These are phyloP conservation scores for Lentinus brumalis DNA, from an alignment of 768 basidiomycete genomes.

Conservation along the genomic window DNA sequence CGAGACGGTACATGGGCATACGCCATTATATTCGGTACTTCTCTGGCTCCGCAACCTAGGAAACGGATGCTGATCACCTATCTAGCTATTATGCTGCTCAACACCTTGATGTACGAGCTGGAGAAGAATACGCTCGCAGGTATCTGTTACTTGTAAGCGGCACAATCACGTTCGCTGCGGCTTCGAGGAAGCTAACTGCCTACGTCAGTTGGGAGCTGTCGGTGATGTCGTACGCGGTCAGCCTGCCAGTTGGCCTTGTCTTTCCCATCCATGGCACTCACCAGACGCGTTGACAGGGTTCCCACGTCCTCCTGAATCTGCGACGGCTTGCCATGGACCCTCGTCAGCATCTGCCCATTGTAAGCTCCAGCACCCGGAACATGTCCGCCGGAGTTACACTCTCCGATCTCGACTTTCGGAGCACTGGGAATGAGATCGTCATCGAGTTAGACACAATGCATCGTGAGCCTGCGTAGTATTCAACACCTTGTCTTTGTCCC, in stretches of 20 bases:
- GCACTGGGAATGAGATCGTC: too few species aligned
- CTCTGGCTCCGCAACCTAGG: too few species aligned
- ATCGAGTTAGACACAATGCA: too few species aligned
- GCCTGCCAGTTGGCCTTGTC: background rate
- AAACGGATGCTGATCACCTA: background rate
- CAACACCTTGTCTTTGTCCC: too few species aligned
- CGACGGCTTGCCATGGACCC: slow-evolving; percentile 8
- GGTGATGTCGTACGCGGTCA: slow-evolving; percentile 17
- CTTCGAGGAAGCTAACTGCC: too few species aligned
- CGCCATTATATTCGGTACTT: slow-evolving; percentile 15
- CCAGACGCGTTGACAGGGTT: background rate
- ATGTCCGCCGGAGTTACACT: too few species aligned
- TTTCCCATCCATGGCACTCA: background rate
- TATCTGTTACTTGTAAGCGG: slow-evolving; percentile 20
- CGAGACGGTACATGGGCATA: slow-evolving; percentile 20
- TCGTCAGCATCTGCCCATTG: background rate
- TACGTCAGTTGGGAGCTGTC: slow-evolving; percentile 15
- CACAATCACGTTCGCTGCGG: fast-evolving
- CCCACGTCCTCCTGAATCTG: slow-evolving; percentile 16
- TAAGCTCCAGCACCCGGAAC: too few species aligned
- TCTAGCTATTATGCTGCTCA: slow-evolving; percentile 21
- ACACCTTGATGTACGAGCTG: slow-evolving; percentile 22
- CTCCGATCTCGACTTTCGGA: too few species aligned
- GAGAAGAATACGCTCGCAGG: slow-evolving; percentile 18
- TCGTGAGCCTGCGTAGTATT: too few species aligned